These are phyloP conservation scores for Trichoderma sp. DNA, from an alignment of 2,329 filamentous ascomycete genomes.

Conservation along the genomic window DNA sequence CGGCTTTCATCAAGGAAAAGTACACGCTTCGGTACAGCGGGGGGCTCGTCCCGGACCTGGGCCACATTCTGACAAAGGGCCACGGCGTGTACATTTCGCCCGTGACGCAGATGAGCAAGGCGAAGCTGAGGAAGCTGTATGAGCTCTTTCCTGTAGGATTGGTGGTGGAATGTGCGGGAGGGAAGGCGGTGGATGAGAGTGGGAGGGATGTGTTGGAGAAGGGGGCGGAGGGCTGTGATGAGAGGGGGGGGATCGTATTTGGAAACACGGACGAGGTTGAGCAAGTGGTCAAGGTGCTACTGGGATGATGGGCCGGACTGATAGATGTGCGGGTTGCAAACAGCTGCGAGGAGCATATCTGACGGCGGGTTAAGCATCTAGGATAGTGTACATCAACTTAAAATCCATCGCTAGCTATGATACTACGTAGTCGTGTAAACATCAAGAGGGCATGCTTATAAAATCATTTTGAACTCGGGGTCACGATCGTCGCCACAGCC, in stretches of 20 bases:
- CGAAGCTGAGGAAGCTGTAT: conserved; percentile 61
- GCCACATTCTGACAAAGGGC: conserved; percentile 61
- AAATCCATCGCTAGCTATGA: not conserved
- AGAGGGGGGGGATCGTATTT: conserved; percentile 53
- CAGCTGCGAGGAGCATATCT: not conserved
- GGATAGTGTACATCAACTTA: not conserved
- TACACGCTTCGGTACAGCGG: conserved; percentile 64
- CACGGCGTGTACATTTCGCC: conserved; percentile 64
- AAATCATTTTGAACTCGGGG: conserved; percentile 61
- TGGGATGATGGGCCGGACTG: not conserved
- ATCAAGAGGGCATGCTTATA: conserved; percentile 40
- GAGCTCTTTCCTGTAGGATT: conserved; percentile 63
- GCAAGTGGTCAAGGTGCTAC: conserved; percentile 33
- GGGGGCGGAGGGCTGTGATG: conserved; percentile 46
- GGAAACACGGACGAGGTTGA: conserved; percentile 54
- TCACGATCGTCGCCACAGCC: conserved; percentile 65
- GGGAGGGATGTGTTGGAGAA: conserved; percentile 46
- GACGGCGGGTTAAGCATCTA: not conserved
- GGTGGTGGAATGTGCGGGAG: conserved; percentile 61
- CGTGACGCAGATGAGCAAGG: conserved; percentile 51
- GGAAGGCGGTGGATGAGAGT: conserved; percentile 52
- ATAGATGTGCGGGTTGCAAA: not conserved
- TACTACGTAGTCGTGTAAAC: not conserved
- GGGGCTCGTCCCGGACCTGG: conserved; percentile 62
- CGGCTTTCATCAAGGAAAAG: conserved; percentile 50